Base-by-base conservation (phyloP, 177 flowering plant genomes). In the Vitis hybrid region DNA sequence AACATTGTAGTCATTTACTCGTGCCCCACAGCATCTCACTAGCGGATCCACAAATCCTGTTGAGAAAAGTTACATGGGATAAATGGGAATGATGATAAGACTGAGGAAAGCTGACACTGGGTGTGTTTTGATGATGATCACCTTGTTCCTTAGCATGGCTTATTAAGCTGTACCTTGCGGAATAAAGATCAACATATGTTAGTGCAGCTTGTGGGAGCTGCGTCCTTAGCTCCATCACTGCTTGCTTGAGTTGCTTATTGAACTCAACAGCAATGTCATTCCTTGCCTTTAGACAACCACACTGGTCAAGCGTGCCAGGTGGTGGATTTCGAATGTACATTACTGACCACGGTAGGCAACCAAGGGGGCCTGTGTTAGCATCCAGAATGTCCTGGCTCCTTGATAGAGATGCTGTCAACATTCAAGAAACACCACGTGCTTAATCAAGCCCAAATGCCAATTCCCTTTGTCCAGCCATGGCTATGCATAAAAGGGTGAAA, bases 361-460 rank as follows among this genome's bases (percentile, higher is more conserved):
- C 92, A 30, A 84, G 62, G 1, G 91, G 88, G 3, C 89, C 89
- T 5, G 89, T 84, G 79, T 85, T 87, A 73, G 89, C 66, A 87
- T 82, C 91, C 91, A 85, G 52, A 85, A 87, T 13, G 84, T 5
- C 64, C 91, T 83, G 23, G 82, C 87, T n/a, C 89, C 89, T 72
- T 72, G 30, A 71, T 87, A 82, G 18, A 87, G 21, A 70, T 70
- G 64, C 89, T 85, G 82, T 50, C 52, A 72, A n/a, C 23, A 45
- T 13, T 13, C 6, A 34, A 55, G n/a, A 55, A 7, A 21, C 23
- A 23, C 23, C 23, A 23, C 23, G 23, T 23, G 23, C 23, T 23
- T 23, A 23, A 23, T 23, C 23, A 23, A 23, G 23, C 32, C 23
- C 2, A 11, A 17, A 1, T 21, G 12, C 48, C 57, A 5, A 48